Percentiles rank a stretch among this genome's conserved stretches.
These are phyloP conservation scores for Calonectria hongkongensis DNA, from an alignment of 2,329 filamentous ascomycete genomes.

Conservation along the genomic window DNA sequence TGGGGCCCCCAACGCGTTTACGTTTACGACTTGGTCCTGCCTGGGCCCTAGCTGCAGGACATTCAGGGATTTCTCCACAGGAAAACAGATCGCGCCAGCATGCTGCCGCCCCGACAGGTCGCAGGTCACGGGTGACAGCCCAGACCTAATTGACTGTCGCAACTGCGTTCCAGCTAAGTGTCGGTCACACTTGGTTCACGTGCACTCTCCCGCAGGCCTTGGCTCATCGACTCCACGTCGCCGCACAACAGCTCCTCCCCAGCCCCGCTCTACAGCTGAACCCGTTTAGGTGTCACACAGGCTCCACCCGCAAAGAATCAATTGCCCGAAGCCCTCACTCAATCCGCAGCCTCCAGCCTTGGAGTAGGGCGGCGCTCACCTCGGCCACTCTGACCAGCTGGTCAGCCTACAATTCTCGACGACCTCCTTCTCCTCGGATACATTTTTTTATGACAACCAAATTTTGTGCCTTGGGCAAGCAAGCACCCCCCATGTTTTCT, in stretches of 20 bases:
- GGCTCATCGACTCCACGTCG: slow-evolving; percentile 33
- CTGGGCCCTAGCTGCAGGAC: slow-evolving; percentile 49
- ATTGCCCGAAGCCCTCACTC: slow-evolving; percentile 18
- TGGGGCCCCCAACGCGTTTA: slow-evolving; percentile 33
- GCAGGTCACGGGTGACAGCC: slow-evolving; percentile 37
- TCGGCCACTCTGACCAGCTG: background rate
- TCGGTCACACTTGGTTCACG: slow-evolving; percentile 26
- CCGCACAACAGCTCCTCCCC: slow-evolving; percentile 25
- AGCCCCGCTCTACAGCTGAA: slow-evolving; percentile 14
- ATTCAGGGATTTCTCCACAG: slow-evolving; percentile 52
- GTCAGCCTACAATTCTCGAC: background rate
- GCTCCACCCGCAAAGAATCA: slow-evolving; percentile 35
- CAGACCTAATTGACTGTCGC: slow-evolving; percentile 6
- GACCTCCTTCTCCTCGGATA: background rate
- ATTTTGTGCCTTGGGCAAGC: too few relatives aligned
- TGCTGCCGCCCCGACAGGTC: slow-evolving; percentile 42
- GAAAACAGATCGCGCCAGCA: slow-evolving; percentile 53
- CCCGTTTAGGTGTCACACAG: slow-evolving; percentile 28
- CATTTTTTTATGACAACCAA: background rate
- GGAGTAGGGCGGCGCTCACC: slow-evolving; percentile 7
- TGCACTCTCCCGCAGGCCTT: slow-evolving; percentile 24
- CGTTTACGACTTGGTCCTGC: slow-evolving; percentile 36
- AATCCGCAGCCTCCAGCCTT: slow-evolving; percentile 17
- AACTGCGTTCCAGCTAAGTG: slow-evolving; percentile 22
- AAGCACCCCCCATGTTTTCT: background rate